Base-by-base conservation (phyloP, 1,139 yeast genomes). In the Lodderomyces theae region DNA sequence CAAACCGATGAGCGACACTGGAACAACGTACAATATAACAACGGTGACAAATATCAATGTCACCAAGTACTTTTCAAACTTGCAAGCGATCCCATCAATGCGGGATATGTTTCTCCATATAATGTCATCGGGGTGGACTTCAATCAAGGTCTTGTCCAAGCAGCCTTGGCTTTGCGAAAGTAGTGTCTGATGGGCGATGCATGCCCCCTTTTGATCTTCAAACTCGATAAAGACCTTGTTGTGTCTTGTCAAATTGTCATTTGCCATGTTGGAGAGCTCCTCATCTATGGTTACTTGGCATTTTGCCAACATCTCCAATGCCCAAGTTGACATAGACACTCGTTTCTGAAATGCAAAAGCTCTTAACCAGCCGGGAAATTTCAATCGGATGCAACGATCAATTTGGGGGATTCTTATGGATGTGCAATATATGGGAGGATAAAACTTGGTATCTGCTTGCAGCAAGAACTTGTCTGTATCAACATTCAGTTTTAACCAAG, bases 1-100 rank as follows among this genome's bases (percentile, higher is more conserved):
- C 11, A 83, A 60, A 0, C 88, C 87, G 37, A 84, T 77, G 45
- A 82, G 69, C 1, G 88, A 83, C 1, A 84, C 88, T 0, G 94
- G 94, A 1, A 83, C 59, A 2, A 82, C 82, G 74, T 87, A 84
- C 7, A 81, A 68, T 1, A 81, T 56, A 4, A 79, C 77, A 0
- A 82, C 62, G 5, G 67, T 43, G 10, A 78, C 60, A 34, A 77
- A 68, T 3, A 74, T 33, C 2, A 73, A 43, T 29, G 70, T 69
- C 0, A 80, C 77, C 5, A 68, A 26, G 11, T 71, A 61, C 19
- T 64, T 60, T 52, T 76, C 68, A 0, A 72, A 19, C 21, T 66
- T 56, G 8, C 59, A 57, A 2, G 57, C 43, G 34, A 64, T 48
- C 6, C 64, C 58, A 36, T 67, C 64, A n/a, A 61, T 57, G 3